phyloP scores from a whole-genome alignment of 495 filamentous ascomycete genomes.

The Penicillium desertorum region DNA sequence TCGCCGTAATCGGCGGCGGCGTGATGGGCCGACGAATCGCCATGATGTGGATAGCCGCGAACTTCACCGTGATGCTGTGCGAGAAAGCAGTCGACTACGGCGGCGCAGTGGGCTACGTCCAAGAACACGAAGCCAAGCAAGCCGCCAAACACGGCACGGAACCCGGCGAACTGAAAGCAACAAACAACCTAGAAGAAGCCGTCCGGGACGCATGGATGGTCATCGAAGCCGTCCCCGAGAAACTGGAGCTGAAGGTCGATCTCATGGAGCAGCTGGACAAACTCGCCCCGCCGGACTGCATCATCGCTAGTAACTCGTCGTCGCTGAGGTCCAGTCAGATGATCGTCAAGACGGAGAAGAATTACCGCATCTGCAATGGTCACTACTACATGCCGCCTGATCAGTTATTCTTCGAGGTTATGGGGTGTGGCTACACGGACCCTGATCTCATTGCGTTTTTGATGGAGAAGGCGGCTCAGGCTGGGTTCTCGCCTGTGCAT shows the following conservation, averaged over 20 bases:
- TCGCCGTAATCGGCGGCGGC: constrained; percentile 42
- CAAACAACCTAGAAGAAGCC: constrained; percentile 37
- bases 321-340: constrained; percentile 23
- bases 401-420: constrained; percentile 46
- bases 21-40: constrained; percentile 43
- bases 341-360: constrained; percentile 28
- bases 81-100: constrained; percentile 30
- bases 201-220: constrained; percentile 43
- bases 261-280: constrained; percentile 18
- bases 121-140: constrained; percentile 31
- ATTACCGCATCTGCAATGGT: constrained; percentile 40
- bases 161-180: constrained; percentile 25
- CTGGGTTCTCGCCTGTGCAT: constrained; percentile 44
- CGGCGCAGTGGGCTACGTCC: constrained; percentile 34
- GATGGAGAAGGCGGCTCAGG: constrained; percentile 34
- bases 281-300: constrained; percentile 19
- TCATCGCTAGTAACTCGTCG: constrained; percentile 27
- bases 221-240: constrained; percentile 24
- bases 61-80: constrained; percentile 35
- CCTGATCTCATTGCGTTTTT: constrained; percentile 46
- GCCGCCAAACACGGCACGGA: constrained; percentile 31
- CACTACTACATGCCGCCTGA: constrained; percentile 53
- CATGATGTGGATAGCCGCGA: constrained; percentile 33
- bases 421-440: constrained; percentile 48
- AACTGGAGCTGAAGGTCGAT: constrained; percentile 22